Conservation (phyloP, 768 basidiomycete genomes). For the Mrakia gelida region DNA sequence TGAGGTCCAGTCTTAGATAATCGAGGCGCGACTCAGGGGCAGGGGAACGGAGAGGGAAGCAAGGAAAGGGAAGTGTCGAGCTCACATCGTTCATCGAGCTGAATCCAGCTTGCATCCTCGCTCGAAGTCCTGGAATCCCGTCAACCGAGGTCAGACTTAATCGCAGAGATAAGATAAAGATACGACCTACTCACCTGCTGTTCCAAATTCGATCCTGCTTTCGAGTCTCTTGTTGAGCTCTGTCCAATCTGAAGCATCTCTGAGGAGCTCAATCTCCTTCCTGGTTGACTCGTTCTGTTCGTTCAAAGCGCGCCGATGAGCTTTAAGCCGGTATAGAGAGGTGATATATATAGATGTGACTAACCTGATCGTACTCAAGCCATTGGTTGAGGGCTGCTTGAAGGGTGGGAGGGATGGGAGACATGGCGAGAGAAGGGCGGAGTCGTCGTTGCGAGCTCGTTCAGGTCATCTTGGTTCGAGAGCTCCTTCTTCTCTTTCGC, state of each 20-base stretch:
- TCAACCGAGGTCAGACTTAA: neutral
- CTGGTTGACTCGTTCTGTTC: conserved; percentile 38
- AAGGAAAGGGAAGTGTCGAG: neutral
- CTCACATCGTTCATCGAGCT: conserved; percentile 75
- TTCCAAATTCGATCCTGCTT: conserved; percentile 76
- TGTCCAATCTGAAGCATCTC: conserved; percentile 17
- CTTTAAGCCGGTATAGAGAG: neutral
- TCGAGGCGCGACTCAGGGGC: no score
- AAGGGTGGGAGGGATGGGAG: neutral
- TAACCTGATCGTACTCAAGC: conserved; percentile 4
- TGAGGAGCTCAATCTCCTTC: conserved; percentile 38
- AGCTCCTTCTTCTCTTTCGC: no score
- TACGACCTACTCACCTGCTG: conserved; percentile 56
- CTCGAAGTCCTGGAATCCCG: conserved; percentile 58
- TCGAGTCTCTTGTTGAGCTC: conserved; percentile 39
- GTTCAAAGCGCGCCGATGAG: neutral
- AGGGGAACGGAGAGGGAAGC: no score
- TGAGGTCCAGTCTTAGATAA: no score
- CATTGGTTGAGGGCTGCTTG: neutral
- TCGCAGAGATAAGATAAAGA: neutral
- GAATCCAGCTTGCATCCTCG: conserved; percentile 82
- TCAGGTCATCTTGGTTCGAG: neutral
- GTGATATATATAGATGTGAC: neutral
- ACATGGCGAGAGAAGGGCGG: neutral
- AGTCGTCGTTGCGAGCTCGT: neutral